Percentiles rank a stretch among this genome's conserved stretches.
These are phyloP conservation scores for Dalbergia oliveri DNA, from an alignment of 306 rosid species.

Conservation along the genomic window DNA sequence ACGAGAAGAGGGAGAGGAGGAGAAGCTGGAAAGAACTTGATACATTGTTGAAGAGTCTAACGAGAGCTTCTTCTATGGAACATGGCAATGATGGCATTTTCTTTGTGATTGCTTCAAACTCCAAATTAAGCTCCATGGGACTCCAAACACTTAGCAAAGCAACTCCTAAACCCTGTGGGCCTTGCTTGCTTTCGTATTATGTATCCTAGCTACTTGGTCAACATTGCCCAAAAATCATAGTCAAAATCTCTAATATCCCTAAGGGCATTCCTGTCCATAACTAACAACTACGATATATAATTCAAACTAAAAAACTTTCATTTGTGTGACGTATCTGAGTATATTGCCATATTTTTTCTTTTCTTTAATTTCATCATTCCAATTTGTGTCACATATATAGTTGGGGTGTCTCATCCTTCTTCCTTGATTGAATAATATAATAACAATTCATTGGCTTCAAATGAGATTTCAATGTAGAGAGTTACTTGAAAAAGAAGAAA, in stretches of 20 bases:
- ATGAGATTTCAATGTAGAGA: not conserved
- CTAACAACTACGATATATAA: not conserved
- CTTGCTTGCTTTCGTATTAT: constrained; percentile 54
- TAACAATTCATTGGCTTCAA: not conserved
- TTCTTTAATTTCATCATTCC: not conserved
- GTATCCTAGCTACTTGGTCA: constrained; percentile 49
- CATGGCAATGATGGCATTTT: constrained; percentile 67
- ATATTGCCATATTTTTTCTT: not conserved
- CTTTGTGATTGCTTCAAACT: constrained; percentile 22
- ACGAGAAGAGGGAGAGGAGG: constrained; percentile 64
- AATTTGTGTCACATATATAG: not conserved
- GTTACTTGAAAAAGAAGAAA: not conserved
- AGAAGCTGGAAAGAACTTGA: constrained; percentile 68
- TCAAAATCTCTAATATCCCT: constrained; percentile 29
- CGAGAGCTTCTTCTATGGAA: constrained; percentile 78
- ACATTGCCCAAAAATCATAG: constrained; percentile 38
- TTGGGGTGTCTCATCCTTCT: not conserved
- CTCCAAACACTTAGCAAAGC: constrained; percentile 60
- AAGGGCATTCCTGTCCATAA: not conserved
- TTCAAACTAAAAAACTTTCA: not conserved
- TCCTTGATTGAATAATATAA: not conserved
- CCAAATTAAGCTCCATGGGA: constrained; percentile 47
- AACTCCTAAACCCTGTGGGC: constrained; percentile 45
- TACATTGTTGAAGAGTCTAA: constrained; percentile 77
- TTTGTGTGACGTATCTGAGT: not conserved